Percentiles rank a stretch among this genome's conserved stretches.
phyloP scores from a whole-genome alignment of 2,329 filamentous ascomycete species.

The Ophioceras dolichostomum region DNA sequence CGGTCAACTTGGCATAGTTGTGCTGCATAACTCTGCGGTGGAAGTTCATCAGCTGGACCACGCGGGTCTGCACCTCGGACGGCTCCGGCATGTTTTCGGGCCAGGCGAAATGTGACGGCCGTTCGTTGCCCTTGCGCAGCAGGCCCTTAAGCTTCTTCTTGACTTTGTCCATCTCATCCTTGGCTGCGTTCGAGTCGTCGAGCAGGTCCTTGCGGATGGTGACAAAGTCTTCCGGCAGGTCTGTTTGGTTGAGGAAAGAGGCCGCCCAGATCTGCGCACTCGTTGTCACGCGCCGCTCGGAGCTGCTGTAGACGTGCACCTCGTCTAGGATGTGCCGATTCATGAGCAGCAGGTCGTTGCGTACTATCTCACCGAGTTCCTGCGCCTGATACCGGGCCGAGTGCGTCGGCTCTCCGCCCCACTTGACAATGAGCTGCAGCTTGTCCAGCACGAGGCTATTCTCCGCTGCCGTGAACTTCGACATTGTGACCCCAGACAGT shows the following conservation, averaged over 20 bases:
- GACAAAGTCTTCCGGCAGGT: conserved; percentile 76
- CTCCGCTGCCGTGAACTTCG: conserved; percentile 84
- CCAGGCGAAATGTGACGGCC: conserved; percentile 96
- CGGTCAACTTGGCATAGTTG: conserved; percentile 73
- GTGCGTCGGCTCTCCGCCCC: conserved; percentile 96
- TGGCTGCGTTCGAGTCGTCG: conserved; percentile 95
- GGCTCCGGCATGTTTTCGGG: conserved; percentile 90
- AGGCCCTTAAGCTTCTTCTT: conserved; percentile 98
- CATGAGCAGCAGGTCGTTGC: conserved; percentile 85
- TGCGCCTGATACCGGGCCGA: conserved; percentile 93
- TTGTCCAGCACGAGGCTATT: conserved; percentile 92
- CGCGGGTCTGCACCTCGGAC: conserved; percentile 79
- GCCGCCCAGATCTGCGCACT: conserved; percentile 94
- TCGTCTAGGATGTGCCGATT: conserved; percentile 88
- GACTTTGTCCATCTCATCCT: conserved; percentile 98
- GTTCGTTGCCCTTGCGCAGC: conserved; percentile 81
- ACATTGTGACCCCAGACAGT: conserved; percentile 80
- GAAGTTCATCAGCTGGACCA: conserved; percentile 96
- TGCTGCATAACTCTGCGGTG: conserved; percentile 90
- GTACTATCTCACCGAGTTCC: conserved; percentile 89
- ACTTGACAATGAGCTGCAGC: conserved; percentile 94
- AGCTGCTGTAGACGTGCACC: conserved; percentile 90
- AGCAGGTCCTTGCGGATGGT: conserved; percentile 86
- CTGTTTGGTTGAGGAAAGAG: conserved; percentile 77
- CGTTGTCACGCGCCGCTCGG: conserved; percentile 84